phyloP scores from a whole-genome alignment of 1,284 basidiomycete genomes.

The Trametes polyzona region DNA sequence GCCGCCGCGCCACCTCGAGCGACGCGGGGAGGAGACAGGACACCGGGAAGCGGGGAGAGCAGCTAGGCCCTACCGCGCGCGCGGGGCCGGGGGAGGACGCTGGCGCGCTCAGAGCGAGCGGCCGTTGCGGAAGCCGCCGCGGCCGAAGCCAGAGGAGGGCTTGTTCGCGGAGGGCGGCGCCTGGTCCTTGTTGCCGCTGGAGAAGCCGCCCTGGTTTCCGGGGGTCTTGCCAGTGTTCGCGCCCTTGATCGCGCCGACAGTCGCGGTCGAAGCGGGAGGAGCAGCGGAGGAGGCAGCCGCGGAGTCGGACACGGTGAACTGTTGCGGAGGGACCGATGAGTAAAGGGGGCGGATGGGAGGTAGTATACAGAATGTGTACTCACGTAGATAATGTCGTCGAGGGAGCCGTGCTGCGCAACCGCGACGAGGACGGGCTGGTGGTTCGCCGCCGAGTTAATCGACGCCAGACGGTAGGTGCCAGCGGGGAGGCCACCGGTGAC shows the following conservation, averaged over 20 bases:
- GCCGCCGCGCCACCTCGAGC: constrained; percentile 1
- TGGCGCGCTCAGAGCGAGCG: constrained; percentile 1
- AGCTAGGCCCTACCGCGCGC: too few species aligned
- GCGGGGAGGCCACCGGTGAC: constrained; percentile 64
- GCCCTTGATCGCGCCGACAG: constrained; percentile 24
- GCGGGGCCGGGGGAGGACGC: not conserved
- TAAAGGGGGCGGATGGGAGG: not conserved
- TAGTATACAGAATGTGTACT: constrained; percentile 30
- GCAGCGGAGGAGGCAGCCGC: constrained; percentile 24
- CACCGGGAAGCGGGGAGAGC: too few species aligned
- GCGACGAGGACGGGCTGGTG: constrained; percentile 63
- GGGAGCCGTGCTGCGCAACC: constrained; percentile 32
- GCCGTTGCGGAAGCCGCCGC: constrained; percentile 7
- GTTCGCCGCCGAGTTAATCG: constrained; percentile 57
- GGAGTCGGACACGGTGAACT: constrained; percentile 54
- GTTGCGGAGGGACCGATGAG: not conserved
- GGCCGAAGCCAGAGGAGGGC: constrained; percentile 4
- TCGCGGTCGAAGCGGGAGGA: constrained; percentile 17
- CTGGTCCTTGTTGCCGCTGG: constrained; percentile 14
- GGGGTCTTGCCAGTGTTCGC: constrained; percentile 24
- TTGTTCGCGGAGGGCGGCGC: constrained; percentile 1
- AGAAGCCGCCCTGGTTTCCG: constrained; percentile 24
- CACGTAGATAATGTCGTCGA: constrained; percentile 69
- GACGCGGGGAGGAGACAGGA: too few species aligned
- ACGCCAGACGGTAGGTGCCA: constrained; percentile 60